A percentile compares a stretch with the other conserved stretches of the same genome.
phyloP scores from a whole-genome alignment of 2,329 filamentous ascomycete genomes.

The Paecilomyces fulvus region DNA sequence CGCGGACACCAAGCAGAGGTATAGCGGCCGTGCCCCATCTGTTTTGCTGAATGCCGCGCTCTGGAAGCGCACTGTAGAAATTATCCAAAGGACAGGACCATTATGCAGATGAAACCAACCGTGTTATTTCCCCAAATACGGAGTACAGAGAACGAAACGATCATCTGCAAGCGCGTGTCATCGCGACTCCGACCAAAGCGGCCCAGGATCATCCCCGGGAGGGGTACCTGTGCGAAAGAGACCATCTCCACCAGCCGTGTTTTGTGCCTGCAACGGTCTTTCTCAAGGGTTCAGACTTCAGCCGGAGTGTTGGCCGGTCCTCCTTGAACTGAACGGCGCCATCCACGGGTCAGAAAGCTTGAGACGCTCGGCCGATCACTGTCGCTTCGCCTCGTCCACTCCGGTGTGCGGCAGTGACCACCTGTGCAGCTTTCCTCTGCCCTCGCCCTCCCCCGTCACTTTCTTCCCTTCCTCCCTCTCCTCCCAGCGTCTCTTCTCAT shows the following conservation, averaged over 20 bases:
- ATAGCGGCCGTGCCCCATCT: neutral
- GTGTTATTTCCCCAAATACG: neutral
- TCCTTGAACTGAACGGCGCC: neutral
- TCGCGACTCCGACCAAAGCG: neutral
- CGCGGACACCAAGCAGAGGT: neutral
- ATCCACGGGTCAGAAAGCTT: neutral
- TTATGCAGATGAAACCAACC: neutral
- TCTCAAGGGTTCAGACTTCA: neutral
- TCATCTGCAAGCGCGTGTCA: neutral
- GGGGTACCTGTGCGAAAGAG: neutral
- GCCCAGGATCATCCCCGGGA: neutral
- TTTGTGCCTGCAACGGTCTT: neutral
- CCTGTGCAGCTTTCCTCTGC: slow-evolving; percentile 9
- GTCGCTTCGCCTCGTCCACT: slow-evolving; percentile 1
- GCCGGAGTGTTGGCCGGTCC: neutral
- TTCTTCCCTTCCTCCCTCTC: slow-evolving; percentile 6
- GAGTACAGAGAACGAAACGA: neutral
- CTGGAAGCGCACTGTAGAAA: neutral
- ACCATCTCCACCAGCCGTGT: neutral
- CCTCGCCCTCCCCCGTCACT: slow-evolving; percentile 7
- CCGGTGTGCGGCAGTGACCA: slow-evolving; percentile 10
- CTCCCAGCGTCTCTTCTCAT: slow-evolving; percentile 4
- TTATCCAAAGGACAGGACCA: neutral
- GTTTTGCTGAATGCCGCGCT: neutral
- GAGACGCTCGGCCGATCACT: neutral